Conservation (phyloP, 352 stramenopile genomes). For the Phytophthora idaei region DNA sequence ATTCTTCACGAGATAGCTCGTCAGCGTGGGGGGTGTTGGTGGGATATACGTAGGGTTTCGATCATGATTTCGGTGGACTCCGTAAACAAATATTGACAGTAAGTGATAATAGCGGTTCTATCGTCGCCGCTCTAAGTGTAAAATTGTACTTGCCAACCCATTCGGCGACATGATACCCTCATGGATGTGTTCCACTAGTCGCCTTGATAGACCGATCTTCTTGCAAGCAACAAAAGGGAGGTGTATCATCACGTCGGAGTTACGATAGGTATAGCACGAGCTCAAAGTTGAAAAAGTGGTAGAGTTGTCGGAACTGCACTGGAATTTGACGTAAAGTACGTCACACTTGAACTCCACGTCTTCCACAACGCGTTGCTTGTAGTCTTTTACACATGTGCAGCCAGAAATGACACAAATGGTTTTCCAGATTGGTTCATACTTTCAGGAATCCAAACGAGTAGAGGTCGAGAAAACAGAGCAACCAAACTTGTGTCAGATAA, state of each 20-base stretch:
- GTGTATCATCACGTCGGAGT: background rate
- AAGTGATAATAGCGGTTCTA: background rate
- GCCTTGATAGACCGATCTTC: background rate
- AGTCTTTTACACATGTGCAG: conserved; percentile 3
- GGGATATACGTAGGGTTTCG: background rate
- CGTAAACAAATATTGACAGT: background rate
- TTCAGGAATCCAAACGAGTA: background rate
- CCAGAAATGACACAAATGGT: background rate
- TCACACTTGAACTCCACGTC: conserved; percentile 7
- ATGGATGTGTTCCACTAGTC: background rate
- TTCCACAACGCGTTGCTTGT: conserved; percentile 5
- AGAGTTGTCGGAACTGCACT: background rate
- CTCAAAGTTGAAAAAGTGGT: conserved; percentile 1
- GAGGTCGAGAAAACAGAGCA: background rate
- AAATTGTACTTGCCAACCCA: conserved; percentile 1
- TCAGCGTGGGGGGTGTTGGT: background rate
- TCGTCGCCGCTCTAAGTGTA: background rate
- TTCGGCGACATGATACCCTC: conserved; percentile 10
- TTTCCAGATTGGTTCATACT: background rate
- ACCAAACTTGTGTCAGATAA: background rate
- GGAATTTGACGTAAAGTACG: conserved; percentile 15
- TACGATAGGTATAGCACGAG: background rate
- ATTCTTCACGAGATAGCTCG: background rate
- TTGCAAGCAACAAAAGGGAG: background rate
- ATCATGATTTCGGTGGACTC: background rate